phyloP scores from a whole-genome alignment of 2,329 filamentous ascomycete species.

The Fusarium drepaniforme region DNA sequence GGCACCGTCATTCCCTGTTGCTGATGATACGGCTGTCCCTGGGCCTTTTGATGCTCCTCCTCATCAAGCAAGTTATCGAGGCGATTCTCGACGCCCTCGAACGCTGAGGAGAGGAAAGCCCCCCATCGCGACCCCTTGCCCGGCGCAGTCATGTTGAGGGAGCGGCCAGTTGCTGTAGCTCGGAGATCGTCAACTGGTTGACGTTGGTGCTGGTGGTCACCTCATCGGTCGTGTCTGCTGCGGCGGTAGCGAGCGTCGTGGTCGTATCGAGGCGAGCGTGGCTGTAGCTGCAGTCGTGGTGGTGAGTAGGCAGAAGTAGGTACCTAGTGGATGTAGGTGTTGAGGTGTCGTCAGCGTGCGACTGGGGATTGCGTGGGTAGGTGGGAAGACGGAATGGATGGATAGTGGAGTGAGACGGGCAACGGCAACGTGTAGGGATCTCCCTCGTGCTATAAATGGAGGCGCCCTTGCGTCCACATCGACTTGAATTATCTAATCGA shows the following conservation, averaged over 20 bases:
- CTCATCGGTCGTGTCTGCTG: conserved; percentile 30
- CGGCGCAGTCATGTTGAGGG: conserved; percentile 59
- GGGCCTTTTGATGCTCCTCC: conserved; percentile 55
- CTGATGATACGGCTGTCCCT: conserved; percentile 28
- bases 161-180: conserved; percentile 17
- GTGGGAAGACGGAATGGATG: background rate
- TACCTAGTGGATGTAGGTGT: background rate
- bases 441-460: background rate
- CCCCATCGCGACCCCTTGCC: conserved; percentile 76
- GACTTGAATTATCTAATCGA: background rate
- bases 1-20: conserved; percentile 38
- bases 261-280: background rate
- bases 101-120: conserved; percentile 86
- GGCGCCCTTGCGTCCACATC: background rate
- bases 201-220: conserved; percentile 35
- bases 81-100: conserved; percentile 92
- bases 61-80: conserved; percentile 93
- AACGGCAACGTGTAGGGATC: conserved; percentile 12
- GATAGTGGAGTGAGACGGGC: background rate
- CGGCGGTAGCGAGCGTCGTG: background rate
- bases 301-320: background rate
- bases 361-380: conserved; percentile 12
- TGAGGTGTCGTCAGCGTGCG: conserved; percentile 36
- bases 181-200: conserved; percentile 36
- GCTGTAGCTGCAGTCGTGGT: background rate